These are phyloP conservation scores for Rhizopogon rudus DNA, from an alignment of 768 basidiomycete genomes.

Conservation along the genomic window DNA sequence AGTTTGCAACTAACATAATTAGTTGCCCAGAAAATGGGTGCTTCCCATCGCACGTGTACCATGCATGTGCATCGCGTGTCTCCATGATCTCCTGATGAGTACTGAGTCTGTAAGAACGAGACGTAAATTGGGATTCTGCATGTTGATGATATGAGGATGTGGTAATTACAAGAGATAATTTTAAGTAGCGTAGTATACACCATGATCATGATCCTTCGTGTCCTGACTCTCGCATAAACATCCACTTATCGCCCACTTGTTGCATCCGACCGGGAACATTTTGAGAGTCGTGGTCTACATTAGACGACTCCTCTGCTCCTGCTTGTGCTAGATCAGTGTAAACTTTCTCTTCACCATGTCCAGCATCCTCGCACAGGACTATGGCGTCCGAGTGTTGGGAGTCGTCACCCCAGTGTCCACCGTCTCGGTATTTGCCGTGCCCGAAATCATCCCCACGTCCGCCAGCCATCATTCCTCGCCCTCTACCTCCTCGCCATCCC, in stretches of 20 bases:
- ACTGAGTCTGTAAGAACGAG: too few species aligned
- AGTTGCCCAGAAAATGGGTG: too few species aligned
- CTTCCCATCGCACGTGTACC: too few species aligned
- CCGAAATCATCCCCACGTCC: conserved; percentile 23
- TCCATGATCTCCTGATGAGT: too few species aligned
- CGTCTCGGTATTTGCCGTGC: conserved; percentile 47
- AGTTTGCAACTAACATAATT: too few species aligned
- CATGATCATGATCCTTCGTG: conserved; percentile 16
- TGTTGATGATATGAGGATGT: background rate
- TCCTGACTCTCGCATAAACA: conserved; percentile 49
- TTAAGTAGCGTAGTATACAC: conserved; percentile 6
- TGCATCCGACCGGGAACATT: conserved; percentile 51
- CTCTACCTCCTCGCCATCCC: conserved; percentile 35
- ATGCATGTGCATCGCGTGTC: too few species aligned
- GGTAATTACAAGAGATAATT: conserved; percentile 1
- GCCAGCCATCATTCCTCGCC: conserved; percentile 30
- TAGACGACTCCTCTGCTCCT: background rate
- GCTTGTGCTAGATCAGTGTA: conserved; percentile 2
- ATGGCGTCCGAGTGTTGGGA: conserved; percentile 49
- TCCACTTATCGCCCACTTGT: conserved; percentile 67
- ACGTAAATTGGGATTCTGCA: background rate
- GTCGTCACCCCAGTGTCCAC: conserved; percentile 27
- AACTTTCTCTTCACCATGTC: background rate
- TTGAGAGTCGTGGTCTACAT: background rate
- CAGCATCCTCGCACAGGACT: conserved; percentile 43